These are phyloP conservation scores for Rhodotorula sp. DNA, from an alignment of 1,284 basidiomycete genomes.

Conservation along the genomic window DNA sequence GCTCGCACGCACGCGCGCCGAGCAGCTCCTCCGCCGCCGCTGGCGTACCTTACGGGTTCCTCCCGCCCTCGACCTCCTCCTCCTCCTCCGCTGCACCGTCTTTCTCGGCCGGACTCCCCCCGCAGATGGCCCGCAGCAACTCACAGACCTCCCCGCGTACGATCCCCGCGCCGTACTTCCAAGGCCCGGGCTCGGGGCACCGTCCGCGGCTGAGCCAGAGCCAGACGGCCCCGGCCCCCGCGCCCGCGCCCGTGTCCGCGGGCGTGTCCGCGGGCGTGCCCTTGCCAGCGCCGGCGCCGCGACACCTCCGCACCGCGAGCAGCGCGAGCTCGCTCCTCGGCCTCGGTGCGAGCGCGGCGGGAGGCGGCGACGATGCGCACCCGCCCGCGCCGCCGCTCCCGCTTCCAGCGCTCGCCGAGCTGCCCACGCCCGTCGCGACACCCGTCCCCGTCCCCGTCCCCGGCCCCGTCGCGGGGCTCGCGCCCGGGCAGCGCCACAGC, in stretches of 20 bases:
- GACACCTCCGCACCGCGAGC: background rate
- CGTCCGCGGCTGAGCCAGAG: constrained; percentile 14
- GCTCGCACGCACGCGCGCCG: background rate
- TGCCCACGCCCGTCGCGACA: background rate
- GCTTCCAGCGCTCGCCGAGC: background rate
- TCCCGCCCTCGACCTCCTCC: background rate
- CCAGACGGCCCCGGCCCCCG: constrained; percentile 4
- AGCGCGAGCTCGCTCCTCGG: background rate
- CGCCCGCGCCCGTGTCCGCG: background rate
- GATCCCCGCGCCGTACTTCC: background rate
- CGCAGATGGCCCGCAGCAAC: background rate
- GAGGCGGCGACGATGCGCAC: background rate
- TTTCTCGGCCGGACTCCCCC: background rate
- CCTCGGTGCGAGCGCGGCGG: no score
- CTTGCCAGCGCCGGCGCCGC: background rate
- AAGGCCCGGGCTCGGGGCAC: background rate
- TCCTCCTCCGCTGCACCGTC: background rate
- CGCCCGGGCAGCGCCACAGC: constrained; percentile 1
- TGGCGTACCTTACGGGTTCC: background rate
- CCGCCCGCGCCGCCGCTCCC: constrained; percentile 3
- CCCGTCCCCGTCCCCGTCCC: background rate
- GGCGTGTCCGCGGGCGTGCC: background rate
- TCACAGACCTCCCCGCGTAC: constrained; percentile 11
- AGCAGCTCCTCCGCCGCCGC: background rate
- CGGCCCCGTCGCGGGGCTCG: background rate